Evolutionary conservation across 1,284 basidiomycete species (phyloP).

Genomic region (Ceratobasidium sp.): DNA sequence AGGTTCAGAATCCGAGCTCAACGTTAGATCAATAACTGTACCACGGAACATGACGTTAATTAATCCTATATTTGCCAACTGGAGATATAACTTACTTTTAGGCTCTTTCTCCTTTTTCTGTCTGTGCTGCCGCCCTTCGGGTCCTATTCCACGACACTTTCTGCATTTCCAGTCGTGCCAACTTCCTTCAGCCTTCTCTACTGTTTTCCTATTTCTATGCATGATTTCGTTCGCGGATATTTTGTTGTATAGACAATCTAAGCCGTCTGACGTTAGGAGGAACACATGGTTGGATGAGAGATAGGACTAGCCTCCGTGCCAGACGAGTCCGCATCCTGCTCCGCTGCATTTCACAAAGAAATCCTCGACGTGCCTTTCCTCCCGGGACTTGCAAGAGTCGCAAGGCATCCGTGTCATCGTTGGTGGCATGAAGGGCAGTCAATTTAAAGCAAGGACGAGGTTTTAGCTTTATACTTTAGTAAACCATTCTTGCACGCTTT

Average conservation of each 20-base stretch:
- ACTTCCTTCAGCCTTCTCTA: not conserved
- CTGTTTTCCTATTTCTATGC: not conserved
- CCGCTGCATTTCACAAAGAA: constrained; percentile 1
- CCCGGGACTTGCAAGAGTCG: not conserved
- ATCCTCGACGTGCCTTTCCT: not conserved
- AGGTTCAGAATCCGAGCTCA: not conserved
- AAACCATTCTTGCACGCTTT: too few relatives aligned
- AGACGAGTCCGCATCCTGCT: not conserved
- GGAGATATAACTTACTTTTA: too few relatives aligned
- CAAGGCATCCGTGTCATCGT: too few relatives aligned
- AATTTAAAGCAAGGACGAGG: not conserved
- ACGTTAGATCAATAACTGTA: not conserved
- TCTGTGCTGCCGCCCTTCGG: constrained; percentile 13
- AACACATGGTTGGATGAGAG: not conserved
- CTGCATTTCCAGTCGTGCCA: constrained; percentile 24
- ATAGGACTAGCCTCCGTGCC: not conserved
- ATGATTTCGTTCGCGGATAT: not conserved
- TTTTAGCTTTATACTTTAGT: too few relatives aligned
- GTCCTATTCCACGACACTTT: constrained; percentile 2
- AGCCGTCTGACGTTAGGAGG: not conserved
- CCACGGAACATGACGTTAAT: not conserved
- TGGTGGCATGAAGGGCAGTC: not conserved
- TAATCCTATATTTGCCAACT: too few relatives aligned
- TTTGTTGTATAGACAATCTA: constrained; percentile 11
- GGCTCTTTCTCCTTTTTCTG: too few relatives aligned